Evolutionary conservation across 805 yeast species (phyloP), one percentile per base, ranked within the genome.

Genomic region (Kodamaea neixiangensis): DNA sequence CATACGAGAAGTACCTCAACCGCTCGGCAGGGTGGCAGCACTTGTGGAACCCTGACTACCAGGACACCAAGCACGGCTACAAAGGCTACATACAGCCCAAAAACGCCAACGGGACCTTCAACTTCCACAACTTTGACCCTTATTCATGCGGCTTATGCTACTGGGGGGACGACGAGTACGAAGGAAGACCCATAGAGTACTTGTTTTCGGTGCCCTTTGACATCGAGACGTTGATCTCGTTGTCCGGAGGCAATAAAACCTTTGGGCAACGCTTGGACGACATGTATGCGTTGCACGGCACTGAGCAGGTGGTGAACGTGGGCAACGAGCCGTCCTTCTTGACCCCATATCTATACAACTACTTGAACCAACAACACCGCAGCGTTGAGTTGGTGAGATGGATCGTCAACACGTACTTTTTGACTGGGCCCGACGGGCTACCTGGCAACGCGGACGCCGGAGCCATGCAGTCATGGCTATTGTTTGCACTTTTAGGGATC

Each of bases 381-480:
- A 63, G 68, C 0, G 68, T 65, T 1, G 73, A 63, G 47, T 58
- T 66, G 6, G 53, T 68, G 18, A 54, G 69, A 25, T 69, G 58
- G 46, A 49, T 71, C 14, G 54, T 69, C 33, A 56, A 62, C 41
- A 60, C 50, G 15, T 59, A 60, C 40, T 69, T 66, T 49, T 47
- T 53, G 18, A 38, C 56, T 0, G 73, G 73, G 2, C 38, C 57
- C 3, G 44, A 42, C n/a, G 72, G 68, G 9, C 51, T 71, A 19
- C 73, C 75, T 5, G 73, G 73, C 1, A 69, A 69, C 48, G 66
- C 73, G 1, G 74, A 69, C 51, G 70, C 68, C 9, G 74, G 74
- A 5, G 71, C 75, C 10, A 69, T 71, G 72, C 73, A 68, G 49
- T 60, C 68, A 2, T 71, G 72, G 72, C 47, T 67, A 13, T 62